Evolutionary conservation across 2,329 filamentous ascomycete genomes (phyloP).

Genomic region (Claviceps purpurea): DNA sequence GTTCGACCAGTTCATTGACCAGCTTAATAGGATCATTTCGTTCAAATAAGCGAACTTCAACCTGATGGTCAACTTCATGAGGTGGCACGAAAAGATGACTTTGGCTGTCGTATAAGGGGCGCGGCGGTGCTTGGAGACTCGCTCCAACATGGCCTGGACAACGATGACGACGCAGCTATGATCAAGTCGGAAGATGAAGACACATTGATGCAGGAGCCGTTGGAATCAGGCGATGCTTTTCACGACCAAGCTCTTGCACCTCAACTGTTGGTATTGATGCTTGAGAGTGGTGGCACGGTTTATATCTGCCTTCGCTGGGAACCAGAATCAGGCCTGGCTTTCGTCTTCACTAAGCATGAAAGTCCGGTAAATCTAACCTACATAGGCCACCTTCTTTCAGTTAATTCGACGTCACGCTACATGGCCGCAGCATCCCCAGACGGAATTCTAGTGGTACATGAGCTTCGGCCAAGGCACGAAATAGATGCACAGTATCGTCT

Average conservation of each 20-base stretch:
- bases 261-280: slow-evolving; percentile 66
- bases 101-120: slow-evolving; percentile 65
- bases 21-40: slow-evolving; percentile 50
- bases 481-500: slow-evolving; percentile 36
- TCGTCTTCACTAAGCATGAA: slow-evolving; percentile 45
- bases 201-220: slow-evolving; percentile 21
- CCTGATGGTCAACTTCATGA: slow-evolving; percentile 58
- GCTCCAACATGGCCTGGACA: slow-evolving; percentile 24
- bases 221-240: slow-evolving; percentile 4
- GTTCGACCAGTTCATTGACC: background rate
- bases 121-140: slow-evolving; percentile 59
- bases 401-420: slow-evolving; percentile 63
- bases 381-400: slow-evolving; percentile 53
- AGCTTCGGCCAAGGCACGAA: slow-evolving; percentile 43
- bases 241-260: slow-evolving; percentile 40
- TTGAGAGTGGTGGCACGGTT: slow-evolving; percentile 59
- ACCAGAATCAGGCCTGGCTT: slow-evolving; percentile 35
- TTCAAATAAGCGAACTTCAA: slow-evolving; percentile 67
- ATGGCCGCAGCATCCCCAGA: slow-evolving; percentile 59
- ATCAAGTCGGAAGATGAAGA: slow-evolving; percentile 29
- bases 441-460: slow-evolving; percentile 57
- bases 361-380: slow-evolving; percentile 45
- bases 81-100: slow-evolving; percentile 65
- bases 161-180: slow-evolving; percentile 13
- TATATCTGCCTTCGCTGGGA: slow-evolving; percentile 56